Evolutionary conservation across 768 basidiomycete genomes (phyloP).

Genomic region (Rhizopogon salebrosus): DNA sequence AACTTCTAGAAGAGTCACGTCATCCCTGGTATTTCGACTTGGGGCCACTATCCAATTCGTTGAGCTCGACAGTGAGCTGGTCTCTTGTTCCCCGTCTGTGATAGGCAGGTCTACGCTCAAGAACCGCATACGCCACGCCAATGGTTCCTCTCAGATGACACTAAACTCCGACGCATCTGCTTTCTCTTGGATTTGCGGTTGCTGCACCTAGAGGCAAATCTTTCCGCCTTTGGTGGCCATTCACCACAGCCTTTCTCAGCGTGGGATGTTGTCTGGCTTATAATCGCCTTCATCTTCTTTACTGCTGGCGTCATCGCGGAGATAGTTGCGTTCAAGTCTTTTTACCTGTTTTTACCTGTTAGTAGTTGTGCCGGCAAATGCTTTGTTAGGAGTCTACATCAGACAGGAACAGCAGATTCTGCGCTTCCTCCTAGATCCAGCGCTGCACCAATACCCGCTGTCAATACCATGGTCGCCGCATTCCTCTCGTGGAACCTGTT

Average conservation of each 20-base stretch:
- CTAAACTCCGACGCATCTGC: constrained; percentile 82
- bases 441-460: constrained; percentile 23
- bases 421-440: constrained; percentile 56
- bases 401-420: constrained; percentile 47
- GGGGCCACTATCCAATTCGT: constrained; percentile 83
- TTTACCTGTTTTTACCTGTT: background rate
- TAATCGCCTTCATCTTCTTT: constrained; percentile 72
- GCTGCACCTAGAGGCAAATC: constrained; percentile 72
- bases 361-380: background rate
- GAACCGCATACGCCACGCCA: background rate
- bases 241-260: constrained; percentile 35
- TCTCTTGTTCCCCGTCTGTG: constrained; percentile 30
- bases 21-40: constrained; percentile 71
- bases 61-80: constrained; percentile 73
- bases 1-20: constrained; percentile 78
- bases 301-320: constrained; percentile 73
- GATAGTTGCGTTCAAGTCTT: constrained; percentile 78
- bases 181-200: constrained; percentile 81
- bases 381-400: constrained; percentile 48
- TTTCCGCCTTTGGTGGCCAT: background rate
- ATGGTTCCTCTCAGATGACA: constrained; percentile 56
- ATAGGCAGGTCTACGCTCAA: constrained; percentile 43
- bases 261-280: constrained; percentile 87
- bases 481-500: constrained; percentile 20
- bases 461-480: constrained; percentile 16